These are phyloP conservation scores for Euphorbia tirucalli DNA, from an alignment of 345 rosid genomes.

Conservation along the genomic window DNA sequence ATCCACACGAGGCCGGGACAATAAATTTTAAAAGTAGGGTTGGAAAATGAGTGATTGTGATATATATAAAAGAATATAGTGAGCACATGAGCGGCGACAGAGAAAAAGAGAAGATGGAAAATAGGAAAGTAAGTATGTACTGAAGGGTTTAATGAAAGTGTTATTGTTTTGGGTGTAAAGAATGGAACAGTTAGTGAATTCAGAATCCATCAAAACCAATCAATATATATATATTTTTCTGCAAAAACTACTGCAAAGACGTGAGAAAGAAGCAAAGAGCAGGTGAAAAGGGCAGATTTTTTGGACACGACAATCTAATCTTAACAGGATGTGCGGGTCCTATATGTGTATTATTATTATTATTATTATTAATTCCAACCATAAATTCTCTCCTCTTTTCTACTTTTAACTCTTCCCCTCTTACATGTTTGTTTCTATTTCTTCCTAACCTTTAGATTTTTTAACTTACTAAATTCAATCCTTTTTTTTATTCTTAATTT, in stretches of 20 bases:
- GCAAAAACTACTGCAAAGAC: conserved; percentile 38
- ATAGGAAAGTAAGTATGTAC: too few relatives aligned
- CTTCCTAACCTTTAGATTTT: not conserved
- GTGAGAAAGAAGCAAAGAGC: conserved; percentile 59
- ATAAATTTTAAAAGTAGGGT: too few relatives aligned
- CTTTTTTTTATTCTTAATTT: too few relatives aligned
- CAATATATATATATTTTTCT: conserved; percentile 25
- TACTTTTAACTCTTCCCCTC: too few relatives aligned
- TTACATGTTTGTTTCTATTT: too few relatives aligned
- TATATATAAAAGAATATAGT: too few relatives aligned
- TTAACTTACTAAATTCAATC: too few relatives aligned
- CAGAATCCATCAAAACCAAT: conserved; percentile 39
- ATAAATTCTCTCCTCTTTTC: not conserved
- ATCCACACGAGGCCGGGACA: too few relatives aligned
- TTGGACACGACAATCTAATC: conserved; percentile 5
- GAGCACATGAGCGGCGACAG: too few relatives aligned
- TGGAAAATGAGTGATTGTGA: too few relatives aligned
- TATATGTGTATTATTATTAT: not conserved
- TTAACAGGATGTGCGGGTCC: conserved; percentile 14
- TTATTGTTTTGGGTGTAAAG: not conserved
- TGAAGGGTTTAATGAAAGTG: conserved; percentile 7
- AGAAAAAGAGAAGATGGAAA: conserved; percentile 14
- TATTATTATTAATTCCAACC: not conserved
- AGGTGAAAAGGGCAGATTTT: conserved; percentile 20
- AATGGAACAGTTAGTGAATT: conserved; percentile 26